phyloP scores from a whole-genome alignment of 2,329 filamentous ascomycete species.

The Diaporthe citrichinensis region DNA sequence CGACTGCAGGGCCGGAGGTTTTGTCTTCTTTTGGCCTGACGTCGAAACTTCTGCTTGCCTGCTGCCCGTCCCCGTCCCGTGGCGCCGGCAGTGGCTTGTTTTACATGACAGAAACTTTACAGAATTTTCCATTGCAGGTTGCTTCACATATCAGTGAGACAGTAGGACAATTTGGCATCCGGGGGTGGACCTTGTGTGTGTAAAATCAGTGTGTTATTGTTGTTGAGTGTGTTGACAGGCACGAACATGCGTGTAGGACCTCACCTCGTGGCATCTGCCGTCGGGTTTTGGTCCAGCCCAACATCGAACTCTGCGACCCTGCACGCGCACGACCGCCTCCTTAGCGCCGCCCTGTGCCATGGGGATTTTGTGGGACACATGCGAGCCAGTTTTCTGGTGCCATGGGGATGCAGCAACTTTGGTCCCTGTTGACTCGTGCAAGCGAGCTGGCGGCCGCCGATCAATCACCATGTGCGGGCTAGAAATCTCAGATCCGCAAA shows the following conservation, averaged over 20 bases:
- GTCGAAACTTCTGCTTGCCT: neutral
- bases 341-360: conserved; percentile 35
- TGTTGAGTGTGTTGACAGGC: neutral
- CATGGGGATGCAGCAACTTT: conserved; percentile 18
- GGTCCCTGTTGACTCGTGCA: conserved; percentile 27
- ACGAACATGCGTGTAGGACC: neutral
- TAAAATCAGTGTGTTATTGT: neutral
- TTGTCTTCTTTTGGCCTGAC: conserved; percentile 28
- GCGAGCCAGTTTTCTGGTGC: conserved; percentile 19
- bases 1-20: neutral
- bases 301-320: conserved; percentile 1
- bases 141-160: neutral
- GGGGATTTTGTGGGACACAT: conserved; percentile 34
- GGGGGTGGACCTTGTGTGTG: neutral
- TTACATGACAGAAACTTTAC: conserved; percentile 24
- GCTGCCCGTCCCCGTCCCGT: neutral
- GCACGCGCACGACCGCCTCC: neutral
- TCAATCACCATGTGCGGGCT: neutral
- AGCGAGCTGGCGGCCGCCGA: neutral
- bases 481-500: conserved; percentile 16
- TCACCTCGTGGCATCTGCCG: conserved; percentile 20
- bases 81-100: conserved; percentile 5
- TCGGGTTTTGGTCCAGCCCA: conserved; percentile 12
- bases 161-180: neutral
- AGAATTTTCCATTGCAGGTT: conserved; percentile 2